These are phyloP conservation scores for Onygenales sp. DNA, from an alignment of 2,329 filamentous ascomycete genomes.

Conservation along the genomic window DNA sequence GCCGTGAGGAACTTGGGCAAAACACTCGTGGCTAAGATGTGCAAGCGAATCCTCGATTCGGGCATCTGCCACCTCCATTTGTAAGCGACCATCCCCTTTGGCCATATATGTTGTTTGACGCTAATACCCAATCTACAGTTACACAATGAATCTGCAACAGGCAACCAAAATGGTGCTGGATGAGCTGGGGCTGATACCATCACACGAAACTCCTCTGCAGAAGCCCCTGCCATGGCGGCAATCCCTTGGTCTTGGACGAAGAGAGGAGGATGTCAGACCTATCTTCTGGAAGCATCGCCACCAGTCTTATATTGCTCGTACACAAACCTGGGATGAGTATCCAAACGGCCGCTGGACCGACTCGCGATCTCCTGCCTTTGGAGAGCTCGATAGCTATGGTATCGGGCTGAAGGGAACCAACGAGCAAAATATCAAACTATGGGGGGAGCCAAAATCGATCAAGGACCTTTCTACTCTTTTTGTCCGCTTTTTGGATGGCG, in stretches of 20 bases:
- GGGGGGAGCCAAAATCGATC: slow-evolving; percentile 75
- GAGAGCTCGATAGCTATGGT: slow-evolving; percentile 87
- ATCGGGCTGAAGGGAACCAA: slow-evolving; percentile 91
- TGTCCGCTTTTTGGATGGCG: slow-evolving; percentile 70
- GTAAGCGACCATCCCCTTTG: slow-evolving; percentile 28
- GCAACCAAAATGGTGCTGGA: slow-evolving; percentile 90
- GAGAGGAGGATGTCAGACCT: slow-evolving; percentile 90
- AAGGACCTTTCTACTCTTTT: slow-evolving; percentile 77
- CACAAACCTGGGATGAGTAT: slow-evolving; percentile 98
- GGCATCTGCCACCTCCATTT: slow-evolving; percentile 90
- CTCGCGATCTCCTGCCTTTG: slow-evolving; percentile 89
- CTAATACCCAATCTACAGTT: slow-evolving; percentile 36
- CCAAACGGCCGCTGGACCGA: slow-evolving; percentile 99
- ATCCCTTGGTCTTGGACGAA: slow-evolving; percentile 77
- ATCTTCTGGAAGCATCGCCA: slow-evolving; percentile 99
- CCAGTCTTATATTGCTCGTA: slow-evolving; percentile 88
- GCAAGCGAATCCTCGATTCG: slow-evolving; percentile 69
- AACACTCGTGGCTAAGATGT: slow-evolving; percentile 79
- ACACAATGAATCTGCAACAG: slow-evolving; percentile 97
- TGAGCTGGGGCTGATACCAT: slow-evolving; percentile 74
- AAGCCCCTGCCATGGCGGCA: slow-evolving; percentile 95
- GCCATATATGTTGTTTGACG: not conserved
- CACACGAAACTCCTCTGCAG: slow-evolving; percentile 65
- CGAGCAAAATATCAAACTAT: slow-evolving; percentile 89
- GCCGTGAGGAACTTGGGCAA: slow-evolving; percentile 86